A percentile compares a stretch with the other conserved stretches of the same genome.
Conservation (phyloP, 768 basidiomycete genomes). For the Auriscalpium vulgare region DNA sequence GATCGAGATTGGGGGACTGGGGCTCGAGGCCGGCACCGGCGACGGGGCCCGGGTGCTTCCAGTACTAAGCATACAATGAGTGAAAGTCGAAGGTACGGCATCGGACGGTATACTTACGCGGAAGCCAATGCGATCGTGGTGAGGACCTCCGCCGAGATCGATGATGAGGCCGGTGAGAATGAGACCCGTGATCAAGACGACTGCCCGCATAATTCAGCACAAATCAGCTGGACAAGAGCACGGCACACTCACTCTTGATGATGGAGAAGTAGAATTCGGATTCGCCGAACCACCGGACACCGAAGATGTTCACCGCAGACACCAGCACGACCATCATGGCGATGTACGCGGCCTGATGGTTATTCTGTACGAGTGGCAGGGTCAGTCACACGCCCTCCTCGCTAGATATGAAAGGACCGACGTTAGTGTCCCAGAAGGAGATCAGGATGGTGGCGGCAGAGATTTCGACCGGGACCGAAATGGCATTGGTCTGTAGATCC, state of each 20-base stretch:
- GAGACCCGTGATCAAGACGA: slow-evolving; percentile 52
- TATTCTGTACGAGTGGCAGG: slow-evolving; percentile 22
- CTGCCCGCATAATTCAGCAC: slow-evolving; percentile 24
- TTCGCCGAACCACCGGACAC: slow-evolving; percentile 67
- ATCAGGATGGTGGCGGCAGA: slow-evolving; percentile 64
- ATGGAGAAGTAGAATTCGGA: slow-evolving; percentile 63
- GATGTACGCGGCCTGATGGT: slow-evolving; percentile 49
- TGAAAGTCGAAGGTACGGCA: background rate
- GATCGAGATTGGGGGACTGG: slow-evolving; percentile 27
- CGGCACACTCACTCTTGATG: slow-evolving; percentile 44
- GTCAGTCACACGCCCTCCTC: too few relatives aligned
- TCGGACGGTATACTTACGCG: slow-evolving; percentile 32
- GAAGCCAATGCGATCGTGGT: slow-evolving; percentile 60
- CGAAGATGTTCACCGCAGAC: slow-evolving; percentile 59
- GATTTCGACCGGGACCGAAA: slow-evolving; percentile 66
- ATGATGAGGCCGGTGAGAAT: slow-evolving; percentile 59
- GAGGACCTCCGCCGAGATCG: slow-evolving; percentile 72
- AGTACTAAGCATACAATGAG: slow-evolving; percentile 34
- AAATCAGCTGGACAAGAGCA: background rate
- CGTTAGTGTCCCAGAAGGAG: slow-evolving; percentile 63
- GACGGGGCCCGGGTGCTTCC: slow-evolving; percentile 64
- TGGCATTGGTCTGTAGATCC: slow-evolving; percentile 28
- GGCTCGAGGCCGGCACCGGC: slow-evolving; percentile 25
- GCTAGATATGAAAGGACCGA: slow-evolving; percentile 21
- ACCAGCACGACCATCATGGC: slow-evolving; percentile 51